phyloP scores from a whole-genome alignment of 305 asterid species.

The Fraxinus ornus region DNA sequence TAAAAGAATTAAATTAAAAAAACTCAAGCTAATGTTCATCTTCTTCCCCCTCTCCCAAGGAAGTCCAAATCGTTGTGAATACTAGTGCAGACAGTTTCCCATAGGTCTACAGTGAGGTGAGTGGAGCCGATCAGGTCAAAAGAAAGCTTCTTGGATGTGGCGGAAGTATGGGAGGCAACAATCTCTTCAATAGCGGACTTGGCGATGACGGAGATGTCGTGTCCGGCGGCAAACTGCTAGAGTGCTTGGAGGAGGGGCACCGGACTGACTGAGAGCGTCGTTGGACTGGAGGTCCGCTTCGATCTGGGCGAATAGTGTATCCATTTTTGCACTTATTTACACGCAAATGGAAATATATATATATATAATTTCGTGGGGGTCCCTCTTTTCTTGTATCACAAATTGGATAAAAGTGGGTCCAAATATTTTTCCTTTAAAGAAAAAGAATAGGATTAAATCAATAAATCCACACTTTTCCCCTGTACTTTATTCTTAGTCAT shows the following conservation, averaged over 20 bases:
- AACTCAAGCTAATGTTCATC: no score
- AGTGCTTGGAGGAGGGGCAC: slow-evolving; percentile 86
- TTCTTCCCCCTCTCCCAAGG: slow-evolving; percentile 34
- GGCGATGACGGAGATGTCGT: slow-evolving; percentile 79
- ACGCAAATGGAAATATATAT: slow-evolving; percentile 8
- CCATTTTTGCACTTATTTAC: slow-evolving; percentile 40
- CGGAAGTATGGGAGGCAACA: slow-evolving; percentile 91
- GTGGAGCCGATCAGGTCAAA: slow-evolving; percentile 85
- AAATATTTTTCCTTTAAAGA: not conserved
- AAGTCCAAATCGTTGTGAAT: slow-evolving; percentile 77
- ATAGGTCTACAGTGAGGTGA: slow-evolving; percentile 75
- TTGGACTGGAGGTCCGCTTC: slow-evolving; percentile 90
- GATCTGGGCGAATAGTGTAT: slow-evolving; percentile 80
- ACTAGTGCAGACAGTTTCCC: slow-evolving; percentile 78
- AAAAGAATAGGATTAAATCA: no score
- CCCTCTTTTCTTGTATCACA: slow-evolving; percentile 27
- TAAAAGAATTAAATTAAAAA: no score
- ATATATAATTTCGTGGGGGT: slow-evolving; percentile 25
- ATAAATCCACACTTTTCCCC: no score
- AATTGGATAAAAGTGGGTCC: slow-evolving; percentile 41
- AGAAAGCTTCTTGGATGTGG: slow-evolving; percentile 78
- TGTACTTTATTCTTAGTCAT: no score
- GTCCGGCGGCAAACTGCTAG: slow-evolving; percentile 87
- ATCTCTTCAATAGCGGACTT: slow-evolving; percentile 90
- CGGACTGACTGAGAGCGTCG: slow-evolving; percentile 83